A percentile compares a stretch with the other conserved stretches of the same genome.
Evolutionary conservation across 192 early-diverging fungal genomes (phyloP).

Genomic region (Entomortierella beljakovae): DNA sequence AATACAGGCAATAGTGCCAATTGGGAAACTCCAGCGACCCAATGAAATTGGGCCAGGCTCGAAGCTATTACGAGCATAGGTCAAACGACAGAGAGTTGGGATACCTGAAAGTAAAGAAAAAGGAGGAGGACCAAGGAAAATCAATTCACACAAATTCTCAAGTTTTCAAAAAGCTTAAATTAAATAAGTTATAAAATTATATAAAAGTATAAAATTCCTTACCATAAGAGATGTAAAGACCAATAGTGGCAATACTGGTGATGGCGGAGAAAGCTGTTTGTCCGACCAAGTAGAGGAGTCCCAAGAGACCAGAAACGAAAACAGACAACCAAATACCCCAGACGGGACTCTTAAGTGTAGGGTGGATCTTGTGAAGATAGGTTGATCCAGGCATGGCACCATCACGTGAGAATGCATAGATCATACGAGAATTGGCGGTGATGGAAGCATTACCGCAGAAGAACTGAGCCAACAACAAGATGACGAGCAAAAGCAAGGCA

Average conservation of each 20-base stretch:
- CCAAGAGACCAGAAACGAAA: slow-evolving; percentile 49
- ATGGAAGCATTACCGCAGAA: slow-evolving; percentile 56
- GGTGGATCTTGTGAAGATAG: slow-evolving; percentile 53
- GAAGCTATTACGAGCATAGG: slow-evolving; percentile 49
- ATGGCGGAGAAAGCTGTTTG: slow-evolving; percentile 56
- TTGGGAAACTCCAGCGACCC: slow-evolving; percentile 43
- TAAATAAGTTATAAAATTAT: not conserved
- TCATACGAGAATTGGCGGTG: slow-evolving; percentile 57
- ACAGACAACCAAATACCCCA: slow-evolving; percentile 45
- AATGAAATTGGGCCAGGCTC: slow-evolving; percentile 54
- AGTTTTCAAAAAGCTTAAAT: no score
- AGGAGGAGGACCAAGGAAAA: not conserved
- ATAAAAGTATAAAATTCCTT: not conserved
- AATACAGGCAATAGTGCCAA: slow-evolving; percentile 50
- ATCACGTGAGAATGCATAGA: slow-evolving; percentile 64
- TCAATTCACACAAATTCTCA: not conserved
- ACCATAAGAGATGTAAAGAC: slow-evolving; percentile 60
- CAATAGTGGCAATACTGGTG: slow-evolving; percentile 61
- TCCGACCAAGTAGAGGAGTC: slow-evolving; percentile 55
- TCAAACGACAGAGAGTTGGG: slow-evolving; percentile 56
- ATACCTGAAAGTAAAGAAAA: slow-evolving; percentile 15
- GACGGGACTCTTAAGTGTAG: slow-evolving; percentile 51
- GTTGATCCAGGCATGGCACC: slow-evolving; percentile 58
- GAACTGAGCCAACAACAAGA: slow-evolving; percentile 56
- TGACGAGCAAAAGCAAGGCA: slow-evolving; percentile 51